Conservation (phyloP, 164 flowering plant genomes). For the Saururus chinensis region DNA sequence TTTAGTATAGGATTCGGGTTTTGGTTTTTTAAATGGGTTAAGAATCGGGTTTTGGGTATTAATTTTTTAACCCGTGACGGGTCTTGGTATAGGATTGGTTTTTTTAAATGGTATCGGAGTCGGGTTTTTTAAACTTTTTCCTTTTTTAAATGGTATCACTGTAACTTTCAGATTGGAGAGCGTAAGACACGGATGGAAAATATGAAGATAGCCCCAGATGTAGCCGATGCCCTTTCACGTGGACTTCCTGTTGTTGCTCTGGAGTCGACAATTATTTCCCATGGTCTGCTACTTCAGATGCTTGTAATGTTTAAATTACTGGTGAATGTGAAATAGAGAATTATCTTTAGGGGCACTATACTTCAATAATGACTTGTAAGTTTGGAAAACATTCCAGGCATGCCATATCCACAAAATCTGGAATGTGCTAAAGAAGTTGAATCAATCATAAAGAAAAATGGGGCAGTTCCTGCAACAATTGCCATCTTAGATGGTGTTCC, state of each 20-base stretch:
- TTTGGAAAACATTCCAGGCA: constrained; percentile 33
- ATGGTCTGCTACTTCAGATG: constrained; percentile 29
- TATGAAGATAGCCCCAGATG: constrained; percentile 54
- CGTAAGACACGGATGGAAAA: not conserved
- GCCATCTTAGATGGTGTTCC: constrained; percentile 89
- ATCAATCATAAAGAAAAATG: constrained; percentile 62
- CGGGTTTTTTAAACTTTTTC: too few relatives aligned
- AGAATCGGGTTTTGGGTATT: too few relatives aligned
- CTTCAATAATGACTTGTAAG: too few relatives aligned
- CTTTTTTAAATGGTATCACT: too few relatives aligned
- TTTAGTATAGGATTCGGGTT: too few relatives aligned
- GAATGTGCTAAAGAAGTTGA: constrained; percentile 78
- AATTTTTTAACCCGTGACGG: too few relatives aligned
- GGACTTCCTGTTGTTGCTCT: constrained; percentile 79
- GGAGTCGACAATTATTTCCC: constrained; percentile 85
- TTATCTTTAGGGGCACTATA: not conserved
- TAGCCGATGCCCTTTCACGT: constrained; percentile 50
- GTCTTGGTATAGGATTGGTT: too few relatives aligned
- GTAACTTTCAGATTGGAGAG: not conserved
- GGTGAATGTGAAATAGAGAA: not conserved
- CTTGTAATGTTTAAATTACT: not conserved
- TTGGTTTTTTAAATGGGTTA: too few relatives aligned
- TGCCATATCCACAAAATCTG: constrained; percentile 92
- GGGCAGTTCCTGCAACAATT: constrained; percentile 90
- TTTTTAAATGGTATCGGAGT: too few relatives aligned